These are phyloP conservation scores for Globisporangium orthogonon DNA, from an alignment of 352 stramenopile species.

Conservation along the genomic window DNA sequence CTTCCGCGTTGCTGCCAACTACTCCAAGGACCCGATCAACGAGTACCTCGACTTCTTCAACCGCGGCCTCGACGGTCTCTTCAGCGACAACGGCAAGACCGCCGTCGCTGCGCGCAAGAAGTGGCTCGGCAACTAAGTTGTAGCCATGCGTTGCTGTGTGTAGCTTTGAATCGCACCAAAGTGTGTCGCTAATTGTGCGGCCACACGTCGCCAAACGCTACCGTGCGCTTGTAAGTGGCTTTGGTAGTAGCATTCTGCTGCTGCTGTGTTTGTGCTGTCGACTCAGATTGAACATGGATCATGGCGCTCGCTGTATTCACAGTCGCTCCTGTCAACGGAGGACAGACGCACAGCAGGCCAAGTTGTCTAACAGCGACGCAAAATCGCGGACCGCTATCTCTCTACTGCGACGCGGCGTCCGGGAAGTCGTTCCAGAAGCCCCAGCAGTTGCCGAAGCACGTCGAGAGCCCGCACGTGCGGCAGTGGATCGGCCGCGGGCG, in stretches of 20 bases:
- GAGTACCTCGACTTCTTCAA: constrained; percentile 67
- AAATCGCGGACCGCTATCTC: constrained; percentile 2
- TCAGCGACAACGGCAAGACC: constrained; percentile 58
- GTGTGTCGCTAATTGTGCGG: neutral
- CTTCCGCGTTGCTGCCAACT: constrained; percentile 55
- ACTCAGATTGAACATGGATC: neutral
- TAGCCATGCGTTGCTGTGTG: neutral
- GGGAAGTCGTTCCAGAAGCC: constrained; percentile 64
- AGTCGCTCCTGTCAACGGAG: neutral
- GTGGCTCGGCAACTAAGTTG: constrained; percentile 21
- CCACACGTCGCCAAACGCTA: neutral
- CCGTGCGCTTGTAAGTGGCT: too few species aligned
- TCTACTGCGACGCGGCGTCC: constrained; percentile 4
- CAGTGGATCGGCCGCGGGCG: constrained; percentile 51
- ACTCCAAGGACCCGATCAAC: constrained; percentile 45
- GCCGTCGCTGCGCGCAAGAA: constrained; percentile 31
- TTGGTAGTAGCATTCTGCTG: too few species aligned
- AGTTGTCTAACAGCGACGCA: neutral
- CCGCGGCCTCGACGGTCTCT: constrained; percentile 54
- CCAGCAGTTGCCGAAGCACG: constrained; percentile 67
- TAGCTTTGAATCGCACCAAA: neutral
- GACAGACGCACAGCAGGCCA: neutral
- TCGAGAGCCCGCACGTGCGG: constrained; percentile 43
- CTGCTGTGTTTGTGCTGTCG: too few species aligned
- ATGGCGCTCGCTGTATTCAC: neutral